Base-by-base conservation (phyloP, 2,329 filamentous ascomycete species). In the Fusarium begoniae region DNA sequence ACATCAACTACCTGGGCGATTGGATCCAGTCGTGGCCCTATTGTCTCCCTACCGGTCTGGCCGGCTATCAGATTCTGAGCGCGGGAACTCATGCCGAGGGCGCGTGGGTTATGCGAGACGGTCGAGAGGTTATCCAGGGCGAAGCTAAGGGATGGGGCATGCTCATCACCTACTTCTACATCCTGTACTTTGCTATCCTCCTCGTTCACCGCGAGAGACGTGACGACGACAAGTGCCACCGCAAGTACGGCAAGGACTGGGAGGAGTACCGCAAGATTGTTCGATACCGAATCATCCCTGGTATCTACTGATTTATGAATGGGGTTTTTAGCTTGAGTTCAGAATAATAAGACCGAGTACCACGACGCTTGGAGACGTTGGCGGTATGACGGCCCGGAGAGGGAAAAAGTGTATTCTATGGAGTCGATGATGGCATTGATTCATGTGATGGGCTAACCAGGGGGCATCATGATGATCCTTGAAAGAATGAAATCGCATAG, bases 1-100 rank as follows among this genome's bases (percentile, higher is more conserved):
- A 98, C 83, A 96, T 98, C 87, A 98, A 98, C 85, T 98, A 98
- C 83, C 84, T 97, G 2, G 96, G 95, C 59, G 96, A 98, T 84
- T 98, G 95, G 95, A 87, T 96, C 75, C 95, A 97, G 90, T 90
- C 92, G 14, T 98, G 94, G 94, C 91, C 94, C 0, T 98, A 96
- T 83, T 94, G 91, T 74, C 87, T 98, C 48, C 95, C 96, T 3
- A 98, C 95, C 2, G 93, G 94, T 2, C 82, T 97, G 68, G 93
- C 95, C 0, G 95, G 95, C 18, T 98, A 96, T 81, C 85, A 91
- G 45, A 91, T 97, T 57, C 85, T 92, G 24, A 85, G 88, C 6
- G 85, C 87, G 3, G 88, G 87, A 24, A 83, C 85, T 13, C 77
- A 82, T n/a, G 84, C 84, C 4, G 84, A 87, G 57, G 87, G 87